Percentiles rank a stretch among this genome's conserved stretches.
Evolutionary conservation across 2,329 filamentous ascomycete genomes (phyloP).

Genomic region (Exophiala lecanii-corni): DNA sequence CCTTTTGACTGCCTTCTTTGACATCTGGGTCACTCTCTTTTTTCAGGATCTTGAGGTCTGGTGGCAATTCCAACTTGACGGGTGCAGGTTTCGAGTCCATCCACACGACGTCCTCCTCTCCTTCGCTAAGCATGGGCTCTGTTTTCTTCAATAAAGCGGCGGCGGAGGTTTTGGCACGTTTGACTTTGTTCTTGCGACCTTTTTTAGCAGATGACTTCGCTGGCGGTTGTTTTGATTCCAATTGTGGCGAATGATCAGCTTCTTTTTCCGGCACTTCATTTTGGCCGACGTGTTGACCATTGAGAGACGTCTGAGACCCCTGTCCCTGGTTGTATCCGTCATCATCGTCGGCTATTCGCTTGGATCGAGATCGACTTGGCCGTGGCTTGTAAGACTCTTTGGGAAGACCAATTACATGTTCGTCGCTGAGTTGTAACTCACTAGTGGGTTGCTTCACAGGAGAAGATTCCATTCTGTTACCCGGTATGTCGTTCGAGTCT

Average conservation of each 20-base stretch:
- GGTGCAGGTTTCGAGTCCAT: slow-evolving; percentile 24
- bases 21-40: slow-evolving; percentile 13
- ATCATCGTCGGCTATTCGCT: slow-evolving; percentile 15
- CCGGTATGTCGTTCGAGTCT: background rate
- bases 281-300: slow-evolving; percentile 1
- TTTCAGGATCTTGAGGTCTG: slow-evolving; percentile 22
- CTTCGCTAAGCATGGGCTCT: slow-evolving; percentile 24
- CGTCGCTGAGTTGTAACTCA: slow-evolving; percentile 24
- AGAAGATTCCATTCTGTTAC: slow-evolving; percentile 2
- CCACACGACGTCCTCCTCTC: slow-evolving; percentile 26
- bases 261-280: slow-evolving; percentile 1
- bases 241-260: no score
- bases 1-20: slow-evolving; percentile 3
- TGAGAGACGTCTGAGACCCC: slow-evolving; percentile 3
- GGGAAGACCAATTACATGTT: slow-evolving; percentile 25
- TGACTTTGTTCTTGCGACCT: slow-evolving; percentile 25
- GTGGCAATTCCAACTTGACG: slow-evolving; percentile 24
- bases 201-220: slow-evolving; percentile 17
- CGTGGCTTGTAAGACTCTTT: slow-evolving; percentile 27
- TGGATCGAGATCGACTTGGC: slow-evolving; percentile 24
- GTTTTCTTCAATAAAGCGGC: slow-evolving; percentile 18
- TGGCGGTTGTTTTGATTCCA: background rate
- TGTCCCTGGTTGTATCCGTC: background rate
- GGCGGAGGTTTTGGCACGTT: slow-evolving; percentile 26
- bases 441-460: slow-evolving; percentile 18